A percentile compares a stretch with the other conserved stretches of the same genome.
phyloP scores from a whole-genome alignment of 345 rosid species.

The Citropsis articulata region DNA sequence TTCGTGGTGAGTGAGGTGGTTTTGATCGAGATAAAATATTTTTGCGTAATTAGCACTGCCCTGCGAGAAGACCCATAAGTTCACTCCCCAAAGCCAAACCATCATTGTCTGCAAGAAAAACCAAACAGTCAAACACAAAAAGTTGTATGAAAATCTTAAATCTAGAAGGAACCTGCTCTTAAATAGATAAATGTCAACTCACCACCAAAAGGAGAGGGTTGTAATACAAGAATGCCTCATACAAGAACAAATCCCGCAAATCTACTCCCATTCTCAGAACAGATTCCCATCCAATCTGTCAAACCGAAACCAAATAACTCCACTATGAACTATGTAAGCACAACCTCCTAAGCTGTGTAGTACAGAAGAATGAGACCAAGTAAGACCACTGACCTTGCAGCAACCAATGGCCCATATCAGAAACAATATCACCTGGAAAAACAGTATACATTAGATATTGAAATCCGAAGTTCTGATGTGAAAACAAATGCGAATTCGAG shows the following conservation, averaged over 20 bases:
- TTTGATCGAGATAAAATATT: constrained; percentile 76
- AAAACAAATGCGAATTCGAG: not conserved
- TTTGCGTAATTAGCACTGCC: constrained; percentile 70
- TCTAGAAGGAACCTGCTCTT: constrained; percentile 1
- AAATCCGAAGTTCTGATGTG: not conserved
- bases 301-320: not conserved
- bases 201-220: constrained; percentile 98
- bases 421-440: constrained; percentile 71
- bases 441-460: not conserved
- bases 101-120: constrained; percentile 62
- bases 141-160: not conserved
- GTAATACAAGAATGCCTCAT: constrained; percentile 90
- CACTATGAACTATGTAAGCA: not conserved
- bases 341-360: not conserved
- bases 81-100: constrained; percentile 99
- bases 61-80: constrained; percentile 83
- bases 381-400: constrained; percentile 65
- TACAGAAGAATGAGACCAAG: no score
- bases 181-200: constrained; percentile 22
- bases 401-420: constrained; percentile 82
- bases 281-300: constrained; percentile 93
- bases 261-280: constrained; percentile 94
- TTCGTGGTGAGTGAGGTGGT: constrained; percentile 83
- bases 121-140: not conserved
- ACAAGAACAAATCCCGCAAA: constrained; percentile 74